Percentiles rank a stretch among this genome's conserved stretches.
phyloP scores from a whole-genome alignment of 495 filamentous ascomycete genomes.

The Chlorociboria aeruginascens region DNA sequence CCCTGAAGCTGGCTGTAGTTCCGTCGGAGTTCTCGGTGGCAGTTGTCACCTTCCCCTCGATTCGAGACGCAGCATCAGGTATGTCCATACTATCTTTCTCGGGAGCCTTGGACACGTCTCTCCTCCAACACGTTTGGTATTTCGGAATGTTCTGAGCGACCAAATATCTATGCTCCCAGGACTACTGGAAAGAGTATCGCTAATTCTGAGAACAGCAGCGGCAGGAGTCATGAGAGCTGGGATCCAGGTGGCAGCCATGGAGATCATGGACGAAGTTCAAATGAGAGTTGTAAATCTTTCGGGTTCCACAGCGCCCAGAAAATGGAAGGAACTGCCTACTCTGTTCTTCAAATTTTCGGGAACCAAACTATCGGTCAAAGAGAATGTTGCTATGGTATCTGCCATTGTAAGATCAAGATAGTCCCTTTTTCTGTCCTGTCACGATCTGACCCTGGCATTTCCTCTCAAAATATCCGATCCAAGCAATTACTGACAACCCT shows the following conservation, averaged over 20 bases:
- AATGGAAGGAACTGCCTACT: constrained; percentile 67
- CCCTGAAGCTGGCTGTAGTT: constrained; percentile 61
- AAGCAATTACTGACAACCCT: too few relatives aligned
- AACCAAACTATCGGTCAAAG: constrained; percentile 54
- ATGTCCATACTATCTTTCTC: too few relatives aligned
- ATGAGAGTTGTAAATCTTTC: constrained; percentile 68
- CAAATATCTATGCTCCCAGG: too few relatives aligned
- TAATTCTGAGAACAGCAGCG: constrained; percentile 29
- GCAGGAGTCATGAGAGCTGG: constrained; percentile 59
- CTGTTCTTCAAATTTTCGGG: constrained; percentile 80
- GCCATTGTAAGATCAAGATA: constrained; percentile 28
- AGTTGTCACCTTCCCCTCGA: constrained; percentile 62
- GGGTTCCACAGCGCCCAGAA: constrained; percentile 49
- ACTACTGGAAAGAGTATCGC: too few relatives aligned
- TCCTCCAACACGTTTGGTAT: too few relatives aligned
- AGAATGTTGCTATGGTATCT: constrained; percentile 54
- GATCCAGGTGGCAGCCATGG: constrained; percentile 66
- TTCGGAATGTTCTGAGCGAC: too few relatives aligned
- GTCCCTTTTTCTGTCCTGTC: too few relatives aligned
- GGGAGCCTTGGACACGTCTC: too few relatives aligned
- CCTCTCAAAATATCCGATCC: too few relatives aligned
- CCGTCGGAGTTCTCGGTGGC: constrained; percentile 65
- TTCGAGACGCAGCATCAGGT: constrained; percentile 52
- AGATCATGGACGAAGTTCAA: constrained; percentile 75
- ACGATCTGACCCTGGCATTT: too few relatives aligned